Percentiles rank a stretch among this genome's conserved stretches.
Conservation (phyloP, 2,329 filamentous ascomycete genomes). For the Venturia effusa region DNA sequence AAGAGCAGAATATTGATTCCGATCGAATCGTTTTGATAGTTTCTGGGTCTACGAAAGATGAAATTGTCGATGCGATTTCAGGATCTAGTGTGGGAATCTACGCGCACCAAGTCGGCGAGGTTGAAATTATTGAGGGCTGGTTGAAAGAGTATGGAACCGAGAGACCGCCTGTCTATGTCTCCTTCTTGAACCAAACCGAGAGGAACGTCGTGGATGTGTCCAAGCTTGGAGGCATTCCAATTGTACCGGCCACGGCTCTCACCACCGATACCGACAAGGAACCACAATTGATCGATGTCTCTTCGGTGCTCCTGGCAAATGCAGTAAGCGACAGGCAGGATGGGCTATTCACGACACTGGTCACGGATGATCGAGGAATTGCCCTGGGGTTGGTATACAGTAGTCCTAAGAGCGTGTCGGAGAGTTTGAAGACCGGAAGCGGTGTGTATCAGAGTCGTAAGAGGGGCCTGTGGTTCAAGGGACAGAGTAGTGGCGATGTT, state of each 20-base stretch:
- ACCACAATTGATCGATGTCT: constrained; percentile 50
- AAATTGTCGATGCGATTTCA: constrained; percentile 24
- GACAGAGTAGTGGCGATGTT: constrained; percentile 84
- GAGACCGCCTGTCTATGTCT: constrained; percentile 40
- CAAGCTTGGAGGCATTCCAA: constrained; percentile 47
- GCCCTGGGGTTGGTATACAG: constrained; percentile 90
- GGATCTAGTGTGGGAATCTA: constrained; percentile 19
- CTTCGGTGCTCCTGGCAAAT: constrained; percentile 59
- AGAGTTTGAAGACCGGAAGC: constrained; percentile 68
- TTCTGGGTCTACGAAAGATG: constrained; percentile 30
- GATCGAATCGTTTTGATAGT: constrained; percentile 48
- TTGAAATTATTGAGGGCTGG: constrained; percentile 33
- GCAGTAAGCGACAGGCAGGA: constrained; percentile 76
- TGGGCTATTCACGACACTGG: constrained; percentile 77
- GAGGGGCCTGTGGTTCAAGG: constrained; percentile 93
- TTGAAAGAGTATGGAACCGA: constrained; percentile 39
- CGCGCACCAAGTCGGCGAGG: constrained; percentile 22
- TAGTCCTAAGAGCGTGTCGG: constrained; percentile 77
- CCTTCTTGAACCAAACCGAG: constrained; percentile 31
- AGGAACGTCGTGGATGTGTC: constrained; percentile 31
- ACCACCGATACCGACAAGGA: constrained; percentile 55
- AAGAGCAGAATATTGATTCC: constrained; percentile 41
- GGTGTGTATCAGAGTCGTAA: constrained; percentile 96
- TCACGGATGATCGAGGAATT: constrained; percentile 76
- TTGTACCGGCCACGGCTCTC: constrained; percentile 61